Evolutionary conservation across 169 alveolate genomes (phyloP).

Genomic region (Plasmodium sp.): DNA sequence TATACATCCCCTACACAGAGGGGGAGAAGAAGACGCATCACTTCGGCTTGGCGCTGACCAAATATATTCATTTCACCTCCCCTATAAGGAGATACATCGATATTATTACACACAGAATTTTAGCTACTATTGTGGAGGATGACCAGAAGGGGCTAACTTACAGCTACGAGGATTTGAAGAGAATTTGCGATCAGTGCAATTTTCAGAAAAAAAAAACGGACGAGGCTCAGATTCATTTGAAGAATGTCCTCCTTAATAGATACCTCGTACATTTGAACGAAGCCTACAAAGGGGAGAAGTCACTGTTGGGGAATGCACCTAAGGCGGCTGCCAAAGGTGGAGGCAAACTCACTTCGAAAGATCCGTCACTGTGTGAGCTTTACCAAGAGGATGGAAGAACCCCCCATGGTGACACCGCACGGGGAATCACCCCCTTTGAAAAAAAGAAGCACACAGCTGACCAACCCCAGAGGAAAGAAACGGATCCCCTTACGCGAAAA

Average conservation of each 20-base stretch:
- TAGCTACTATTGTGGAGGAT: slow-evolving; percentile 72
- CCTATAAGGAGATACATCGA: slow-evolving; percentile 99
- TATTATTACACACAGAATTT: slow-evolving; percentile 96
- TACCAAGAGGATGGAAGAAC: not conserved
- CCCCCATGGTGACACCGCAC: not conserved
- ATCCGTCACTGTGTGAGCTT: not conserved
- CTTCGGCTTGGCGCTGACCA: slow-evolving; percentile 97
- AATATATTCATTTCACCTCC: slow-evolving; percentile 99
- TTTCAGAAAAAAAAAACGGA: slow-evolving; percentile 84
- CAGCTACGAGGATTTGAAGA: slow-evolving; percentile 68
- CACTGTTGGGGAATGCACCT: not conserved
- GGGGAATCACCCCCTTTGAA: not conserved
- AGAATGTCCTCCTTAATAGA: slow-evolving; percentile 81
- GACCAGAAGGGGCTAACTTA: slow-evolving; percentile 18
- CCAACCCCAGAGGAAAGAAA: not conserved
- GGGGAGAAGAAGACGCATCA: slow-evolving; percentile 83
- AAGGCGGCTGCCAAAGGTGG: not conserved
- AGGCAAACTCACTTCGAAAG: not conserved
- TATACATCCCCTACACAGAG: slow-evolving; percentile 76
- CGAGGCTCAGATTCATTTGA: slow-evolving; percentile 85
- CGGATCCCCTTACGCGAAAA: not conserved
- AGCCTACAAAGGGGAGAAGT: not conserved
- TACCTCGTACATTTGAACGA: slow-evolving; percentile 76
- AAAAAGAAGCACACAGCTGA: not conserved
- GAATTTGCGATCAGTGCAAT: slow-evolving; percentile 85